These are phyloP conservation scores for Ramaria sp. DNA, from an alignment of 768 basidiomycete genomes.

Conservation along the genomic window DNA sequence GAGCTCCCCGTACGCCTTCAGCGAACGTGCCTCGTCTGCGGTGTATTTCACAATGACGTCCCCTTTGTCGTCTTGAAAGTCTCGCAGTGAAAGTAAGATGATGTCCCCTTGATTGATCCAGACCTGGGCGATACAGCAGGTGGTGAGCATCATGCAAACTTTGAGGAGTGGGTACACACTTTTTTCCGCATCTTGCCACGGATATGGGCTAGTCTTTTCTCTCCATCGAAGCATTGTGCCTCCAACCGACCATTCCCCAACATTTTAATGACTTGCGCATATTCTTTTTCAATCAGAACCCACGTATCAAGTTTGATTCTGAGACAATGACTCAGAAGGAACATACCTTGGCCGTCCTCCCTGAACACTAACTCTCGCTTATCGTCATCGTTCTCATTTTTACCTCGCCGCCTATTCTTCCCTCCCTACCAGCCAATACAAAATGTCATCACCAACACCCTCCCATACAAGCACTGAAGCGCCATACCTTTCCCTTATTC, in stretches of 20 bases:
- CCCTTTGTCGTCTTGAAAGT: constrained; percentile 98
- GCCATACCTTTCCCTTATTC: constrained; percentile 70
- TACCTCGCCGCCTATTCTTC: constrained; percentile 98
- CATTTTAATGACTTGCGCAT: constrained; percentile 98
- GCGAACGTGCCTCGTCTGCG: constrained; percentile 82
- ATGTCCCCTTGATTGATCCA: constrained; percentile 99
- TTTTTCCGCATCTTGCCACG: constrained; percentile 99
- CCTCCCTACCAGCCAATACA: constrained; percentile 57
- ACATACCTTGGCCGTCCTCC: constrained; percentile 80
- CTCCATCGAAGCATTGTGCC: constrained; percentile 95
- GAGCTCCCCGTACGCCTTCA: constrained; percentile 97
- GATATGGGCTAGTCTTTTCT: constrained; percentile 95
- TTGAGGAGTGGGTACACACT: constrained; percentile 34
- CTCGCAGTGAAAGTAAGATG: constrained; percentile 85
- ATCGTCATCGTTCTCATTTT: constrained; percentile 99
- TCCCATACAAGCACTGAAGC: not conserved
- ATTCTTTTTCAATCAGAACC: constrained; percentile 39
- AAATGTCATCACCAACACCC: not conserved
- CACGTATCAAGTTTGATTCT: not conserved
- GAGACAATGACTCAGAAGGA: not conserved
- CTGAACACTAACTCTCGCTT: constrained; percentile 98
- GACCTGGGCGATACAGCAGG: constrained; percentile 43
- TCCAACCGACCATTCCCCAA: constrained; percentile 95
- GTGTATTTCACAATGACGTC: constrained; percentile 99
- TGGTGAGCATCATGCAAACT: not conserved